Evolutionary conservation across 805 yeast genomes (phyloP).

Genomic region (Pichia nanzhaoensis): DNA sequence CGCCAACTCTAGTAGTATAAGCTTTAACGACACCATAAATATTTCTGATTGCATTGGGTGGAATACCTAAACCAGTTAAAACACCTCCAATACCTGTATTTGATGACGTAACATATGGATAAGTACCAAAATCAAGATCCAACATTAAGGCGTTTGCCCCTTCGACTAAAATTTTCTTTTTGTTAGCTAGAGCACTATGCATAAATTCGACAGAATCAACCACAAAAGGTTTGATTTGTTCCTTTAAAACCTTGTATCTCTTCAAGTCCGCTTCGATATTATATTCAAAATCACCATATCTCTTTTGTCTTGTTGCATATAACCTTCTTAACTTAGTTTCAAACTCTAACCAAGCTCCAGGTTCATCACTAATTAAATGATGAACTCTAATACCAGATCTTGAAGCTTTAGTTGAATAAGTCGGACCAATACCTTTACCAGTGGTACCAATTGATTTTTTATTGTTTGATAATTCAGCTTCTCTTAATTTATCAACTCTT

Average conservation of each 20-base stretch:
- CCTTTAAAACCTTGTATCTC: slow-evolving; percentile 68
- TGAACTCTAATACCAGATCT: slow-evolving; percentile 96
- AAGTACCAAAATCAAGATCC: slow-evolving; percentile 96
- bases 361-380: slow-evolving; percentile 85
- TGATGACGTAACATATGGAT: slow-evolving; percentile 94
- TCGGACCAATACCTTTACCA: slow-evolving; percentile 98
- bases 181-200: slow-evolving; percentile 65
- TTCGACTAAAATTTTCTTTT: slow-evolving; percentile 87
- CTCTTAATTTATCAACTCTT: slow-evolving; percentile 91
- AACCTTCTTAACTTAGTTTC: slow-evolving; percentile 70
- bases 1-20: slow-evolving; percentile 97
- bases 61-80: slow-evolving; percentile 90
- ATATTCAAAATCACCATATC: slow-evolving; percentile 91
- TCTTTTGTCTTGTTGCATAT: slow-evolving; percentile 71
- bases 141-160: slow-evolving; percentile 98
- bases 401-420: slow-evolving; percentile 93
- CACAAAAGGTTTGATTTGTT: slow-evolving; percentile 77
- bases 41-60: slow-evolving; percentile 78
- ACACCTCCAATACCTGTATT: slow-evolving; percentile 98
- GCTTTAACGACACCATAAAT: slow-evolving; percentile 97
- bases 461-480: slow-evolving; percentile 73
- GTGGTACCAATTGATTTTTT: slow-evolving; percentile 94
- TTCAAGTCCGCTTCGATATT: slow-evolving; percentile 76
- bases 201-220: slow-evolving; percentile 86
- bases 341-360: slow-evolving; percentile 90